phyloP scores from a whole-genome alignment of 805 yeast species.

The Ogataea allantospora region DNA sequence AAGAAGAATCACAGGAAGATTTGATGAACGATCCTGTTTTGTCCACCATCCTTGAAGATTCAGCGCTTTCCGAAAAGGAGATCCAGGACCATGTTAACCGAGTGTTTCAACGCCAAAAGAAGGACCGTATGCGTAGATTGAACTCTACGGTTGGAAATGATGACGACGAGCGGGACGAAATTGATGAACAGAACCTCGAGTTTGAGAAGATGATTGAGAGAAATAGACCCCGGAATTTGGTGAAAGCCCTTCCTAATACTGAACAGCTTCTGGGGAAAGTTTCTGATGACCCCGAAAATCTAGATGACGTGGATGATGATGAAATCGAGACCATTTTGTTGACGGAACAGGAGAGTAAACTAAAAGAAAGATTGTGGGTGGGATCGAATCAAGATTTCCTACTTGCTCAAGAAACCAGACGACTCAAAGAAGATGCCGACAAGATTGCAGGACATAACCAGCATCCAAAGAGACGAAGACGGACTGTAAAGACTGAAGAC shows the following conservation, averaged over 20 bases:
- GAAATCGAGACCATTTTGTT: constrained; percentile 65
- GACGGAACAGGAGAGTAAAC: constrained; percentile 62
- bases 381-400: constrained; percentile 85
- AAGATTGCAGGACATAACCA: constrained; percentile 73
- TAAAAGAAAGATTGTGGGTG: constrained; percentile 86
- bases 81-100: constrained; percentile 35
- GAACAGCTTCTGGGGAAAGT: constrained; percentile 50
- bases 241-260: constrained; percentile 53
- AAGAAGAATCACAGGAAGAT: constrained; percentile 40
- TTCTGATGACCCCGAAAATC: constrained; percentile 57
- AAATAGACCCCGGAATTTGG: constrained; percentile 55
- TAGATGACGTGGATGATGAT: constrained; percentile 81
- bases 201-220: constrained; percentile 38
- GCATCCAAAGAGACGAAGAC: constrained; percentile 45
- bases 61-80: constrained; percentile 45
- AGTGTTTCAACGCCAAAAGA: constrained; percentile 29
- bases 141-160: constrained; percentile 14
- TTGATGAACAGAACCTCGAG: constrained; percentile 28
- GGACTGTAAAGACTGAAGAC: constrained; percentile 29
- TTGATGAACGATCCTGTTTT: constrained; percentile 42
- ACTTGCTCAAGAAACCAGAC: constrained; percentile 78
- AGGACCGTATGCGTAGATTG: constrained; percentile 23
- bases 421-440: constrained; percentile 84
- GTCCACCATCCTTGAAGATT: constrained; percentile 43
- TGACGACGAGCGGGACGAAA: constrained; percentile 11